Conservation (phyloP, 2,329 filamentous ascomycete species). For the Trichoderma polysporum region DNA sequence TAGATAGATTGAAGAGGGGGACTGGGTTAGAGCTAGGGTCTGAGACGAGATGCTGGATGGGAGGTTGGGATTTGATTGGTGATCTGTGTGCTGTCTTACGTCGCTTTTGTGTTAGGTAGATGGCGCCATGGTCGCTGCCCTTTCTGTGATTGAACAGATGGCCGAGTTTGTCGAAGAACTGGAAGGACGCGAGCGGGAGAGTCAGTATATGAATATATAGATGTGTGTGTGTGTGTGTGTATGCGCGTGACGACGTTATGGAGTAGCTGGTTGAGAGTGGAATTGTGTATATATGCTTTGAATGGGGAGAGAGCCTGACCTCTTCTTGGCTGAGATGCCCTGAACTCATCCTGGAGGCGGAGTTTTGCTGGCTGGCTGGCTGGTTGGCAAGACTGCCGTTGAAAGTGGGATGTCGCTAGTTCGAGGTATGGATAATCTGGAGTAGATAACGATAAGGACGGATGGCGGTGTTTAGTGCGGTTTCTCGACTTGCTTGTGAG, state of each 20-base stretch:
- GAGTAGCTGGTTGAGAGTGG: not conserved
- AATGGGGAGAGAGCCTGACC: slow-evolving; percentile 30
- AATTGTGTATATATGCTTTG: not conserved
- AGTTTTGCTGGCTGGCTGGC: not conserved
- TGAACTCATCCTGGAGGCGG: not conserved
- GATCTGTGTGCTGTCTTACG: slow-evolving; percentile 46
- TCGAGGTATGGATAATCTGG: not conserved
- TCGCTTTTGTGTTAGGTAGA: slow-evolving; percentile 76
- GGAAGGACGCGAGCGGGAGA: not conserved
- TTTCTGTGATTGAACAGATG: slow-evolving; percentile 67
- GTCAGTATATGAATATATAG: no score
- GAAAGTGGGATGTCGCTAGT: slow-evolving; percentile 16
- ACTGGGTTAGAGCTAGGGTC: slow-evolving; percentile 9
- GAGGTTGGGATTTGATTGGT: not conserved
- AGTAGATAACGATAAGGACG: slow-evolving; percentile 12
- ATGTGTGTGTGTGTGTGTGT: no score
- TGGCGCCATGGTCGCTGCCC: slow-evolving; percentile 68
- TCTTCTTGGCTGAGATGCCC: slow-evolving; percentile 40
- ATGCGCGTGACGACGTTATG: not conserved
- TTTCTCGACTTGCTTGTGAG: not conserved
- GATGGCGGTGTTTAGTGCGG: not conserved
- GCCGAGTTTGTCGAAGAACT: slow-evolving; percentile 73
- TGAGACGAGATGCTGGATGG: not conserved
- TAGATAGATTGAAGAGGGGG: slow-evolving; percentile 26
- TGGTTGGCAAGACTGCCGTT: not conserved